Evolutionary conservation across 352 stramenopile species (phyloP).

Genomic region (Globisporangium rhizosaccharum): DNA sequence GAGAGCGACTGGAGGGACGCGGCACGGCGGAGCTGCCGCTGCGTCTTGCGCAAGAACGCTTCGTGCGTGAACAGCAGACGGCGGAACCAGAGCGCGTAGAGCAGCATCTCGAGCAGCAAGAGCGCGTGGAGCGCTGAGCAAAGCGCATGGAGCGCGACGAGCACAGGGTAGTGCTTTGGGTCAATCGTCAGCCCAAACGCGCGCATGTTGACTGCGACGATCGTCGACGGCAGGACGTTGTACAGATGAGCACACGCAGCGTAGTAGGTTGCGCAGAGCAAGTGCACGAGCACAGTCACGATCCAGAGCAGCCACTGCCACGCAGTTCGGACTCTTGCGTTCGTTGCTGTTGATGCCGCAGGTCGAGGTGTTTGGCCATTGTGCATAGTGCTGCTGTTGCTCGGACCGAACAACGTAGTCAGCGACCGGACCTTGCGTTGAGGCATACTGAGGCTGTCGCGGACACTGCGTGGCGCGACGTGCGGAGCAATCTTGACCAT

Average conservation of each 20-base stretch:
- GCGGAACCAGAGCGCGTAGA: conserved; percentile 1
- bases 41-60: background rate
- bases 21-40: background rate
- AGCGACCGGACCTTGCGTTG: no score
- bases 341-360: background rate
- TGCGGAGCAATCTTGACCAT: no score
- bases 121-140: background rate
- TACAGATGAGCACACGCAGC: conserved; percentile 7
- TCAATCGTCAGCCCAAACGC: conserved; percentile 14
- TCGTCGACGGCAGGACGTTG: conserved; percentile 6
- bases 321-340: background rate
- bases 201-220: conserved; percentile 13
- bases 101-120: conserved; percentile 11
- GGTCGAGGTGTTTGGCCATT: background rate
- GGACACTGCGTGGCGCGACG: no score
- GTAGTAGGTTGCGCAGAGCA: conserved; percentile 9
- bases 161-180: conserved; percentile 10
- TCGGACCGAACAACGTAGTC: no score
- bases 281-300: conserved; percentile 7
- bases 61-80: conserved; percentile 11
- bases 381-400: background rate
- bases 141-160: conserved; percentile 6
- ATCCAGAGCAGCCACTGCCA: conserved; percentile 10
- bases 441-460: no score
- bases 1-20: background rate